Percentiles rank a stretch among this genome's conserved stretches.
Conservation (phyloP, 2,329 filamentous ascomycete genomes). For the Arthrinium phaeospermum region DNA sequence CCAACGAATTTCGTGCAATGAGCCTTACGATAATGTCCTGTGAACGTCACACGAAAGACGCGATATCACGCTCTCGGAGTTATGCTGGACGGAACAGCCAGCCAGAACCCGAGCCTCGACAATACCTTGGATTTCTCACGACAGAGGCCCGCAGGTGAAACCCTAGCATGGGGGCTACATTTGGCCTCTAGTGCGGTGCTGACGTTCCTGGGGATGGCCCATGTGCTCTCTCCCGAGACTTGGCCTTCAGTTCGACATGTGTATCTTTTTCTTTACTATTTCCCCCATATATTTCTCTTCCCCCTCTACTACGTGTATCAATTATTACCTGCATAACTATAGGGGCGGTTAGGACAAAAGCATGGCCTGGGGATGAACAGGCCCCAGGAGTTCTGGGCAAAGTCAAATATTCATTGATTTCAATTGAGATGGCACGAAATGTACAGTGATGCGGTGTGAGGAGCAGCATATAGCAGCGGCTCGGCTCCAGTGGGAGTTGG, state of each 20-base stretch:
- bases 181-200: neutral
- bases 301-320: constrained; percentile 19
- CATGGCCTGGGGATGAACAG: constrained; percentile 10
- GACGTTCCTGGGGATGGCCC: neutral
- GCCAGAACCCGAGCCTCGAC: neutral
- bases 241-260: constrained; percentile 17
- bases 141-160: neutral
- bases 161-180: neutral
- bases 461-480: neutral
- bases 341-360: constrained; percentile 20
- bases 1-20: neutral
- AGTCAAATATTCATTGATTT: constrained; percentile 13
- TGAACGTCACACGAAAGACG: neutral
- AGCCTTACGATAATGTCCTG: constrained; percentile 9
- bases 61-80: neutral
- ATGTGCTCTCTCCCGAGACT: neutral
- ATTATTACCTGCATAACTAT: constrained; percentile 20
- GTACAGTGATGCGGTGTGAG: neutral
- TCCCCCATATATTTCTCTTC: constrained; percentile 14
- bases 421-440: neutral
- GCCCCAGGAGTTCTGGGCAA: constrained; percentile 19
- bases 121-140: neutral
- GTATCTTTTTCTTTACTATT: constrained; percentile 18
- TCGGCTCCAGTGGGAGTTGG: neutral
- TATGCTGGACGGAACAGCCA: neutral